Evolutionary conservation across 345 rosid species (phyloP), one percentile per base, ranked within the genome.

Genomic region (Zanthoxylum bungeanum): DNA sequence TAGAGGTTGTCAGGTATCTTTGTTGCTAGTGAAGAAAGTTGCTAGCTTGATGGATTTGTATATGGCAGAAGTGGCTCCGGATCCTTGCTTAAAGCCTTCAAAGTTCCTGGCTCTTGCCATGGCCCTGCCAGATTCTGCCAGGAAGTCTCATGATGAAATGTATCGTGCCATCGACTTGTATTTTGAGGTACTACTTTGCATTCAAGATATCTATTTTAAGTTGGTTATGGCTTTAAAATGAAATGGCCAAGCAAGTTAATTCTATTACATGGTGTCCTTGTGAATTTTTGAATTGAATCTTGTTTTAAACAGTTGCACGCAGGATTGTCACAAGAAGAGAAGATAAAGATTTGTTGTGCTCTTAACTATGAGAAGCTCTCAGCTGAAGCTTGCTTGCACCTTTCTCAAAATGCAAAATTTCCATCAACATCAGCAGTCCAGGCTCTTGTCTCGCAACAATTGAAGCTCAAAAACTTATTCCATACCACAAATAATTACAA

Each of bases 51-150:
- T 92, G 77, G 99, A 95, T 78, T 80, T 79, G 72, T 95, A 92
- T 73, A 69, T 89, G 69, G 86, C 88, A 40, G 98, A 95, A 80
- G 98, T 95, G 73, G 96, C 99, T 34, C 93, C 99, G 3, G 99
- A 95, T 81, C 99, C 88, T 64, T 85, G 79, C 68, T 69, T 92
- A 64, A 92, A 82, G 75, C 72, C 89, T 22, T 85, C 93, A 0
- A 95, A 88, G 85, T 91, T 92, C 76, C 64, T 88, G 21, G 84
- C 92, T 65, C 79, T 95, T 14, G 79, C 81, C 62, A 69, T 60
- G 78, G 82, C 86, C 58, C 47, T 95, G 61, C 98, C 98, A 0
- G 96, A 87, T 78, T 80, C 79, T 49, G 87, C 93, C 5, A 75
- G 96, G 77, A 96, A 88, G 49, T 89, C 86, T 1, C 84, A 78